phyloP scores from a whole-genome alignment of 768 basidiomycete species.

The Pleurotus djamor region DNA sequence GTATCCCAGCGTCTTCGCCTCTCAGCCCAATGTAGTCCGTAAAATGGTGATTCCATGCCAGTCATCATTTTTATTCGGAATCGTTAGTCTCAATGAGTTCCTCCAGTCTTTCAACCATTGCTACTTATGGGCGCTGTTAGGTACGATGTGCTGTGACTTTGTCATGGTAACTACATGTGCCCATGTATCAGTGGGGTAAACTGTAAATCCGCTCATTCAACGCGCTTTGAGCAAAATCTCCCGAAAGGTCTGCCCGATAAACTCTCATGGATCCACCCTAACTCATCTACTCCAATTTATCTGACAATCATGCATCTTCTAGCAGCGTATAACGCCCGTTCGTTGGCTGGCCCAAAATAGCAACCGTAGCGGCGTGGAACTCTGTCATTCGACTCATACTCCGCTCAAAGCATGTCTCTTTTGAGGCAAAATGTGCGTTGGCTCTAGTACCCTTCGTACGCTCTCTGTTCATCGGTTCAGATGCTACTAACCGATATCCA shows the following conservation, averaged over 20 bases:
- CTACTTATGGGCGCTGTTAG: not conserved
- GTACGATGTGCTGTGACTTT: not conserved
- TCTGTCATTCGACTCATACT: not conserved
- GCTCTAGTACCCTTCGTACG: not conserved
- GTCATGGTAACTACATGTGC: not conserved
- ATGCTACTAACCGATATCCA: not conserved
- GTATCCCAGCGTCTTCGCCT: not conserved
- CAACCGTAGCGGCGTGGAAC: not conserved
- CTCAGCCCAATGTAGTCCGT: not conserved
- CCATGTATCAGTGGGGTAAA: not conserved
- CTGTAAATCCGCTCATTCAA: not conserved
- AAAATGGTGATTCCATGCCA: not conserved
- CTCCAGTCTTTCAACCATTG: not conserved
- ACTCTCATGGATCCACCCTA: not conserved
- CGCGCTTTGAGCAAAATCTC: not conserved
- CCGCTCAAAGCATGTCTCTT: not conserved
- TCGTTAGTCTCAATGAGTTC: not conserved
- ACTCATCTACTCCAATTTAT: not conserved
- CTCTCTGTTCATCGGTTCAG: not conserved
- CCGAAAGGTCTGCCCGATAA: not conserved
- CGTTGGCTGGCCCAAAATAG: slow-evolving; percentile 1
- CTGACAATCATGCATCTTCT: not conserved
- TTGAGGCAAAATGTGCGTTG: not conserved
- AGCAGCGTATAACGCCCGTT: not conserved
- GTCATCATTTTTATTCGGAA: not conserved